Conservation (phyloP, 345 rosid genomes). For the Hibiscus syriacus region DNA sequence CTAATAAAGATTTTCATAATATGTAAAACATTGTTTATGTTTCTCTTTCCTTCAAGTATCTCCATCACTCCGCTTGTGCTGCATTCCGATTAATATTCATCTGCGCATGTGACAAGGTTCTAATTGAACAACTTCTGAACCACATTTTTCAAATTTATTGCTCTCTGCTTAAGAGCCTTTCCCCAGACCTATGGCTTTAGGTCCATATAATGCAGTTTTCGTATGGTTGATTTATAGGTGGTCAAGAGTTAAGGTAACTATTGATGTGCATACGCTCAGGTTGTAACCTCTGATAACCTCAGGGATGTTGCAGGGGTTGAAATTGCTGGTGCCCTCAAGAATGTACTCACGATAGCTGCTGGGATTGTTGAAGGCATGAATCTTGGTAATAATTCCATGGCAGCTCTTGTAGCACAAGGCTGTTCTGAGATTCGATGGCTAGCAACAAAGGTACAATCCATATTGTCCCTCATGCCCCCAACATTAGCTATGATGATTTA, state of each 20-base stretch:
- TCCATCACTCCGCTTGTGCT: neutral
- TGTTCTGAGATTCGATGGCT: conserved; percentile 94
- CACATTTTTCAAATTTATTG: neutral
- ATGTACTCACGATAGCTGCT: conserved; percentile 90
- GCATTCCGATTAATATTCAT: conserved; percentile 1
- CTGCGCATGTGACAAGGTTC: conserved; percentile 2
- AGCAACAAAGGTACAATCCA: conserved; percentile 63
- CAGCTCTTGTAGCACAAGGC: conserved; percentile 94
- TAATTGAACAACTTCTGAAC: neutral
- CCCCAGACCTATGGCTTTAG: neutral
- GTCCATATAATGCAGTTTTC: neutral
- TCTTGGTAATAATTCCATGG: conserved; percentile 96
- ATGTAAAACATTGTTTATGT: neutral
- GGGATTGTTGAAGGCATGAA: conserved; percentile 94
- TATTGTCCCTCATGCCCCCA: neutral
- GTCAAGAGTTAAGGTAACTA: conserved; percentile 2
- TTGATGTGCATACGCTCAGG: conserved; percentile 34
- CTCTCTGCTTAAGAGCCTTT: neutral
- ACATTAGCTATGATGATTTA: neutral
- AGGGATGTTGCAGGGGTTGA: conserved; percentile 98
- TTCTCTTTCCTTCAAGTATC: neutral
- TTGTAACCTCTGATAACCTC: conserved; percentile 71
- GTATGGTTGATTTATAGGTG: neutral
- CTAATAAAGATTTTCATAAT: neutral
- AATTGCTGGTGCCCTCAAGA: conserved; percentile 92